Evolutionary conservation across 805 yeast species (phyloP), one percentile per base, ranked within the genome.

Genomic region (Starmera pachycereana): DNA sequence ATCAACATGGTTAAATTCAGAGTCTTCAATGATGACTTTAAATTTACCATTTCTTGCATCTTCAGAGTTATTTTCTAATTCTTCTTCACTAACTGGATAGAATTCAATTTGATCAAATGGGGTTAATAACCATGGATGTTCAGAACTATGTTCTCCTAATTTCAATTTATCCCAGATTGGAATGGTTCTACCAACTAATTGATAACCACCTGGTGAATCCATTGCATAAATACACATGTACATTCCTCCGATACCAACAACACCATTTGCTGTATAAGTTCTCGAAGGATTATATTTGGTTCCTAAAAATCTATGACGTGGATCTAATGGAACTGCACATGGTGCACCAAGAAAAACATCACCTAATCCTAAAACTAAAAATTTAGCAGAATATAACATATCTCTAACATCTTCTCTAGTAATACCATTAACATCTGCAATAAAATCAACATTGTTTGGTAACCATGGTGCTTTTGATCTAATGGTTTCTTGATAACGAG

Each of bases 281-380:
- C 98, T 76, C 12, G 96, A 84, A 32, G 98, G 98, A 58, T 90
- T 90, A 66, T 90, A 92, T 64, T 90, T 90, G 28, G 96, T 74
- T 32, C 97, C 98, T 42, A 90, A 66, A 44, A 88, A 72, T 54
- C 97, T 75, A 54, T 89, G 97, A 54, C 97, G 79, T 43, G 98
- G 98, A 60, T 92, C 97, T 51, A 90, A 74, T 32, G 98, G 97
- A 50, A 90, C 95, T 2, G 97, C 97, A 69, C 97, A 89, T 27
- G 98, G 98, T 4, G 98, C 96, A 37, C 97, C 97, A 51, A 92
- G 71, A 65, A 89, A 90, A 25, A 92, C 97, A 62, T 92, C 98
- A 57, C 97, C 98, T 39, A 90, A 75, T 40, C 97, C 98, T 46
- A 90, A 68, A 7, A 92, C 97, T 65, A 92, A 68, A 70, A 82